These are phyloP conservation scores for Umbelopsis sp. DNA, from an alignment of 192 early-diverging fungal species.

Conservation along the genomic window DNA sequence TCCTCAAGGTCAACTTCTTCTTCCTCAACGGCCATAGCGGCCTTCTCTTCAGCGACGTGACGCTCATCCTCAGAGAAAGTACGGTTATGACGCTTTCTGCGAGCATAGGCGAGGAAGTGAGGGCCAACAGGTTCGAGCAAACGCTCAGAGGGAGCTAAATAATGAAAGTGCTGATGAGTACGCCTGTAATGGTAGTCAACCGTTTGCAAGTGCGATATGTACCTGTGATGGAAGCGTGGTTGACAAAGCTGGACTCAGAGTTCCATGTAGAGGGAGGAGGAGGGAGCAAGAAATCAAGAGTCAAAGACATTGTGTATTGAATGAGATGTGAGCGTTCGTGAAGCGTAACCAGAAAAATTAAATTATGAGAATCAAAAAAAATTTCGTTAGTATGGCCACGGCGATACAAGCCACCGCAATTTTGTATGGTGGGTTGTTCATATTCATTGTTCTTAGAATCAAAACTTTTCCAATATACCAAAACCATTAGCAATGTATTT, in stretches of 20 bases:
- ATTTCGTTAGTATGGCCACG: neutral
- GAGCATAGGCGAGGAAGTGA: slow-evolving; percentile 62
- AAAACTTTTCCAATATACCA: too few species aligned
- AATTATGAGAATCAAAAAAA: neutral
- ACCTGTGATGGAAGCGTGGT: slow-evolving; percentile 47
- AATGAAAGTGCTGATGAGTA: neutral
- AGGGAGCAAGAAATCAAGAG: slow-evolving; percentile 69
- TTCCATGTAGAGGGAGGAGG: slow-evolving; percentile 73
- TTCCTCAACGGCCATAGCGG: slow-evolving; percentile 43
- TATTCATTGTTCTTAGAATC: too few species aligned
- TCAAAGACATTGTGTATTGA: slow-evolving; percentile 42
- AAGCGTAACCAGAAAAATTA: slow-evolving; percentile 15
- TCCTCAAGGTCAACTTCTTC: slow-evolving; percentile 75
- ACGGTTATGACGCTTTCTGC: slow-evolving; percentile 61
- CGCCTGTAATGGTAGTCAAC: neutral
- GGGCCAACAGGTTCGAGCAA: slow-evolving; percentile 60
- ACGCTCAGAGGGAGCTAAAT: slow-evolving; percentile 34
- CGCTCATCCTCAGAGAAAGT: slow-evolving; percentile 65
- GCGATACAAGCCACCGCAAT: slow-evolving; percentile 1
- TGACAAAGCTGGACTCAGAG: slow-evolving; percentile 42
- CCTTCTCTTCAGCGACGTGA: slow-evolving; percentile 48
- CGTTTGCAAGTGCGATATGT: neutral
- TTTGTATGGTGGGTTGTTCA: too few species aligned
- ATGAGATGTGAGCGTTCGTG: slow-evolving; percentile 9
- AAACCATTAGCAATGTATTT: too few species aligned